A percentile compares a stretch with the other conserved stretches of the same genome.
Evolutionary conservation across 179 eudicot genomes (phyloP).

Genomic region (Camellia oleifera): DNA sequence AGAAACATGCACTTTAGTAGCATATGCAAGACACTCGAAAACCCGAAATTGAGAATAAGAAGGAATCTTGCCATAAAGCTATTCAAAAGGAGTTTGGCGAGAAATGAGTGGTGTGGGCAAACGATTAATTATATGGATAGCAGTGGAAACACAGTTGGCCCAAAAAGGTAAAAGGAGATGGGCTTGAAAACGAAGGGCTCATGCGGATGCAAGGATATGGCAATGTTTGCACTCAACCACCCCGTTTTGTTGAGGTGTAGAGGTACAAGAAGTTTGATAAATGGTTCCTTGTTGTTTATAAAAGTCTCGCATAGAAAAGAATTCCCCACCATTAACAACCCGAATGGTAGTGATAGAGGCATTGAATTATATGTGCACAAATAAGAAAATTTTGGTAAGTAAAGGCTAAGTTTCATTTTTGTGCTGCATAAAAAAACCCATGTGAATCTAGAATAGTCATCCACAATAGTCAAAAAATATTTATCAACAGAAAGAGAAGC

Average conservation of each 20-base stretch:
- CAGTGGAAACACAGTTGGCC: neutral
- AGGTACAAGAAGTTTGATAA: neutral
- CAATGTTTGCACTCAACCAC: constrained; percentile 4
- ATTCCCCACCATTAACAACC: neutral
- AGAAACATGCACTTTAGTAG: neutral
- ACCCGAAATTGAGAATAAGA: neutral
- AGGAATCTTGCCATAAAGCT: neutral
- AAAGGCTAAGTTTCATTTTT: neutral
- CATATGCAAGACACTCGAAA: neutral
- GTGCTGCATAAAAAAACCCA: neutral
- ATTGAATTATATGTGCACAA: neutral
- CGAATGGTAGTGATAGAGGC: neutral
- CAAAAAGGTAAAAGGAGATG: neutral
- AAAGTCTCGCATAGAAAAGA: neutral
- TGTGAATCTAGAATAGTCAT: neutral
- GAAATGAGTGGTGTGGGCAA: neutral
- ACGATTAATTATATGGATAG: neutral
- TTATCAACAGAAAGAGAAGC: neutral
- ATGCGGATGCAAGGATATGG: neutral
- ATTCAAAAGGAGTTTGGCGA: neutral
- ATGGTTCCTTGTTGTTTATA: too few species aligned
- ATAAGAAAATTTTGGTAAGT: neutral
- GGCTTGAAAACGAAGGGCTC: neutral
- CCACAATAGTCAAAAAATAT: neutral
- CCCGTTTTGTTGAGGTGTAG: constrained; percentile 6